Evolutionary conservation across 1,284 basidiomycete species (phyloP).

Genomic region (Wolfiporia cocos): DNA sequence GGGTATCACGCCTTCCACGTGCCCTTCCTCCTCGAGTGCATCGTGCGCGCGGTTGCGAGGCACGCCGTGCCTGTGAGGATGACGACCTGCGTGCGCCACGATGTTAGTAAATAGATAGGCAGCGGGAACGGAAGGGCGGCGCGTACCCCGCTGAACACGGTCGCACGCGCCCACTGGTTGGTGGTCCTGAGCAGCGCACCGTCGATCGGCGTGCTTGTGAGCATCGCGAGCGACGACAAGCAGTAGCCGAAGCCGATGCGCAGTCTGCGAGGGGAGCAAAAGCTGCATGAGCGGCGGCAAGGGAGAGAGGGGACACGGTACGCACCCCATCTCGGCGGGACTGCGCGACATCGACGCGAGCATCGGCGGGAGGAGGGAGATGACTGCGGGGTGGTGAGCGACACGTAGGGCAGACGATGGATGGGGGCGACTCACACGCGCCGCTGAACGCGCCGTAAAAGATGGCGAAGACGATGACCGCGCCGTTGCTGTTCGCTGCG

Average conservation of each 20-base stretch:
- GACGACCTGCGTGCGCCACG: not conserved
- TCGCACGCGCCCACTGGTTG: not conserved
- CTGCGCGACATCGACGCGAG: conserved; percentile 2
- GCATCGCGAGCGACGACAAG: not conserved
- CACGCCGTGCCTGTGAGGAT: not conserved
- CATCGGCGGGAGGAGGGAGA: conserved; percentile 1
- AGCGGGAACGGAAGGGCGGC: not conserved
- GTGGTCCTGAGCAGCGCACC: conserved; percentile 1
- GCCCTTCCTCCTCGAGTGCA: not conserved
- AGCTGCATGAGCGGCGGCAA: no score
- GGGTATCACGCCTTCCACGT: not conserved
- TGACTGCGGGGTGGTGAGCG: not conserved
- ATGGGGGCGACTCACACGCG: no score
- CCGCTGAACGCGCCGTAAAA: conserved; percentile 23
- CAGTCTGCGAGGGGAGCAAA: conserved; percentile 8
- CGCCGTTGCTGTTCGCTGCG: conserved; percentile 8
- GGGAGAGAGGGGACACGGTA: not conserved
- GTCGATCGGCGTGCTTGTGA: conserved; percentile 3
- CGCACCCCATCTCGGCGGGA: conserved; percentile 5
- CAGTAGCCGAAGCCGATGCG: conserved; percentile 5
- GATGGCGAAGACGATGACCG: conserved; percentile 15
- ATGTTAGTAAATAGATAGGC: not conserved
- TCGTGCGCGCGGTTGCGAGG: not conserved
- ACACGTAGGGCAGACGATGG: no score
- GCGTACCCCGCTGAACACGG: conserved; percentile 7